Evolutionary conservation across 2,329 filamentous ascomycete species (phyloP).

Genomic region (Dactylellina leptospora): DNA sequence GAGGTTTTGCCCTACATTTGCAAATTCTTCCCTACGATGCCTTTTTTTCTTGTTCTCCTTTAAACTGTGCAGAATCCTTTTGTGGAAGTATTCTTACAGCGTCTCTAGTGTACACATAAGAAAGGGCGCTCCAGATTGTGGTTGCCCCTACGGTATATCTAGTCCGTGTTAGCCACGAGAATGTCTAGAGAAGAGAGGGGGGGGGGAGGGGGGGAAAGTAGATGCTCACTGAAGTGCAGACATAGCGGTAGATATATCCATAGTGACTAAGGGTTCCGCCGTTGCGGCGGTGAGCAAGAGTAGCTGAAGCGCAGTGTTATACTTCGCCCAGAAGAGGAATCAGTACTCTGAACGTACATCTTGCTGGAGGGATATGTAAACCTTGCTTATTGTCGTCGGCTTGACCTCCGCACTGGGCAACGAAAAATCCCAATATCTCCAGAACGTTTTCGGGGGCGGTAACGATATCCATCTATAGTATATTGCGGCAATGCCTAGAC

Average conservation of each 20-base stretch:
- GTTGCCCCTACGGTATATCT: constrained; percentile 87
- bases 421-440: constrained; percentile 96
- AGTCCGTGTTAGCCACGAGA: constrained; percentile 54
- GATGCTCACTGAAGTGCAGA: constrained; percentile 37
- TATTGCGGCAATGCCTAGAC: constrained; percentile 82
- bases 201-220: neutral
- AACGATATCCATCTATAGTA: constrained; percentile 97
- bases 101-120: constrained; percentile 89
- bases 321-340: constrained; percentile 63
- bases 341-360: constrained; percentile 66
- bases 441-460: constrained; percentile 89
- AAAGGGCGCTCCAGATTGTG: constrained; percentile 91
- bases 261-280: constrained; percentile 72
- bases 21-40: constrained; percentile 3
- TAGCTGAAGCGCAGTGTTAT: constrained; percentile 92
- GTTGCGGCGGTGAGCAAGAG: constrained; percentile 85
- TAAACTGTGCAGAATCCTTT: constrained; percentile 55
- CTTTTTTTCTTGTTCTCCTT: constrained; percentile 53
- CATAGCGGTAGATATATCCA: constrained; percentile 58
- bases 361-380: constrained; percentile 69
- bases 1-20: neutral
- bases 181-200: neutral
- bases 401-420: constrained; percentile 85
- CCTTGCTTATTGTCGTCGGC: constrained; percentile 82
- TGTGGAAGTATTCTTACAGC: constrained; percentile 81